Conservation (phyloP, 1,139 yeast species). For the Candida sp. region DNA sequence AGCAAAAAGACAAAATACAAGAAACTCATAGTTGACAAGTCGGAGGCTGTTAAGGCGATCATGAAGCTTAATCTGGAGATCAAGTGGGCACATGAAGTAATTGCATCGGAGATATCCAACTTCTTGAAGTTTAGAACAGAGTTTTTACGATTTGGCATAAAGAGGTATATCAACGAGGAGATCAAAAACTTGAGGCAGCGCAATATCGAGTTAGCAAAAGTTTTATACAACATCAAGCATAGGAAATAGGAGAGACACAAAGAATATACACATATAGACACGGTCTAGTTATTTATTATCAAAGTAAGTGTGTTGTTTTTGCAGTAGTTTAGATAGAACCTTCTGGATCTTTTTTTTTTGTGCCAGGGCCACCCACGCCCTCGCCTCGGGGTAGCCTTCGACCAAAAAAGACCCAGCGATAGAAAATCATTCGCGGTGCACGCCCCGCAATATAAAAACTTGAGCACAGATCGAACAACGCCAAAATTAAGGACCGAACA, state of each 20-base stretch:
- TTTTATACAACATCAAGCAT: conserved; percentile 5
- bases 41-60: conserved; percentile 38
- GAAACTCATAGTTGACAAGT: conserved; percentile 30
- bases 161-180: conserved; percentile 27
- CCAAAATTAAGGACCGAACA: no score
- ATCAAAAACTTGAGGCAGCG: conserved; percentile 13
- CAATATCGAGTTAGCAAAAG: conserved; percentile 11
- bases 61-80: conserved; percentile 39
- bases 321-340: conserved; percentile 7
- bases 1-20: conserved; percentile 39
- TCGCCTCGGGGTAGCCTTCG: background rate
- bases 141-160: conserved; percentile 41
- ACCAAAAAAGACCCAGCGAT: no score
- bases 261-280: background rate
- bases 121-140: conserved; percentile 54
- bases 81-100: conserved; percentile 55
- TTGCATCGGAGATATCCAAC: conserved; percentile 67
- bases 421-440: no score
- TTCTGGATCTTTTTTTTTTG: conserved; percentile 5
- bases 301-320: no score
- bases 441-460: no score
- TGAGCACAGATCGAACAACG: background rate
- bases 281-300: background rate
- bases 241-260: background rate
- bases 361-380: background rate